Percentiles rank a stretch among this genome's conserved stretches.
phyloP scores from a whole-genome alignment of 140 eudicot genomes.

The Erigeron philadelphicus region DNA sequence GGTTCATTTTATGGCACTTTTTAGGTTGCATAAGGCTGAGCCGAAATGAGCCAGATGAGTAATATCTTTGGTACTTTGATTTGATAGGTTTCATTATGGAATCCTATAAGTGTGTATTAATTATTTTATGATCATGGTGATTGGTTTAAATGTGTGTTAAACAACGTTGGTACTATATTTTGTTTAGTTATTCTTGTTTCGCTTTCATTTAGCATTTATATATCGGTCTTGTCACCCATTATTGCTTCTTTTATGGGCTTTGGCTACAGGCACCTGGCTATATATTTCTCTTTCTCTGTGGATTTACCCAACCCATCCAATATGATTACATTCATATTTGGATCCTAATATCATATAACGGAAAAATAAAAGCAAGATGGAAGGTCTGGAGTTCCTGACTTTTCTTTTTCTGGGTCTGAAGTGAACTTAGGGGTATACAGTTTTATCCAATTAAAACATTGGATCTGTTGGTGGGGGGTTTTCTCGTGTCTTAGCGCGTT shows the following conservation, averaged over 20 bases:
- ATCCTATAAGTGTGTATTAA: not conserved
- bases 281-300: not conserved
- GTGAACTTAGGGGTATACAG: too few relatives aligned
- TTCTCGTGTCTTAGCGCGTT: too few relatives aligned
- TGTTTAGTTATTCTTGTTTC: not conserved
- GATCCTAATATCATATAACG: too few relatives aligned
- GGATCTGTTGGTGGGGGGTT: too few relatives aligned
- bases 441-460: too few relatives aligned
- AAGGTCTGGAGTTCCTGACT: too few relatives aligned
- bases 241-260: not conserved
- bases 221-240: not conserved
- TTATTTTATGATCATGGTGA: not conserved
- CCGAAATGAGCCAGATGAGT: not conserved
- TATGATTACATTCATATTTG: too few relatives aligned
- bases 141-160: too few relatives aligned
- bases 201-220: not conserved
- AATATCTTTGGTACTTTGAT: not conserved
- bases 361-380: too few relatives aligned
- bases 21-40: not conserved
- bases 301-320: not conserved
- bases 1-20: conserved; percentile 11
- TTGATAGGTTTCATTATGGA: not conserved
- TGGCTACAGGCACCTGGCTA: not conserved
- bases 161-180: not conserved
- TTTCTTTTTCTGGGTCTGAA: too few relatives aligned